Evolutionary conservation across 164 flowering plant species (phyloP).

Genomic region (Magnolia officinalis): DNA sequence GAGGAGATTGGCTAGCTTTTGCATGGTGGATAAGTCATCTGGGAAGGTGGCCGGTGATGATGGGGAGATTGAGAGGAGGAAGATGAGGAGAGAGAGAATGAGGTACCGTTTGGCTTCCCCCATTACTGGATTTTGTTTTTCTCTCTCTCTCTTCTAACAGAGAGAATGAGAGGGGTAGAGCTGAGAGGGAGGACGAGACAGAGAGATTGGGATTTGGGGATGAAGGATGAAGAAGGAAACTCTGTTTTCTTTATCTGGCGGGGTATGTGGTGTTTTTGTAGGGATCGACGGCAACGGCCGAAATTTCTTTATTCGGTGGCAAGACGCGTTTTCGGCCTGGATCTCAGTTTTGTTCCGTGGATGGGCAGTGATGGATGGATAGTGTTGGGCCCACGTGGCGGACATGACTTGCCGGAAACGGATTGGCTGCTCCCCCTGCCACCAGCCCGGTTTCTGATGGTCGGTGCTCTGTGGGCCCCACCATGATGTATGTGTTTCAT

Average conservation of each 20-base stretch:
- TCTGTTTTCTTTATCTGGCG: neutral
- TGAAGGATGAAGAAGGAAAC: no score
- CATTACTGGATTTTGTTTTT: neutral
- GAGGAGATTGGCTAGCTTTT: constrained; percentile 19
- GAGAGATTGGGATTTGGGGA: no score
- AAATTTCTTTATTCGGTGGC: neutral
- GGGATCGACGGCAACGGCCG: neutral
- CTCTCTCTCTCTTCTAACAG: neutral
- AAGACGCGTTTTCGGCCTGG: neutral
- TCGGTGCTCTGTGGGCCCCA: no score
- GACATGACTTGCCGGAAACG: no score
- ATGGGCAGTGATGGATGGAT: no score
- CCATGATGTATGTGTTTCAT: no score
- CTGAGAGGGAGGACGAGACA: neutral
- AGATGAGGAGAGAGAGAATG: constrained; percentile 5
- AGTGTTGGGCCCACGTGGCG: no score
- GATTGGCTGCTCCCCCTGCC: no score
- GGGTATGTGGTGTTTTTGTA: neutral
- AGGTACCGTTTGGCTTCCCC: neutral
- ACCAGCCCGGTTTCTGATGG: no score
- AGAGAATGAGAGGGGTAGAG: neutral
- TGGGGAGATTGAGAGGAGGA: constrained; percentile 12
- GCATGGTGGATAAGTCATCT: constrained; percentile 31
- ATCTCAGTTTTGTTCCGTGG: neutral
- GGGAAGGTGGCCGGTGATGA: constrained; percentile 13